Percentiles rank a stretch among this genome's conserved stretches.
Evolutionary conservation across 2,329 filamentous ascomycete genomes (phyloP).

Genomic region (Mollisiaceae sp.): DNA sequence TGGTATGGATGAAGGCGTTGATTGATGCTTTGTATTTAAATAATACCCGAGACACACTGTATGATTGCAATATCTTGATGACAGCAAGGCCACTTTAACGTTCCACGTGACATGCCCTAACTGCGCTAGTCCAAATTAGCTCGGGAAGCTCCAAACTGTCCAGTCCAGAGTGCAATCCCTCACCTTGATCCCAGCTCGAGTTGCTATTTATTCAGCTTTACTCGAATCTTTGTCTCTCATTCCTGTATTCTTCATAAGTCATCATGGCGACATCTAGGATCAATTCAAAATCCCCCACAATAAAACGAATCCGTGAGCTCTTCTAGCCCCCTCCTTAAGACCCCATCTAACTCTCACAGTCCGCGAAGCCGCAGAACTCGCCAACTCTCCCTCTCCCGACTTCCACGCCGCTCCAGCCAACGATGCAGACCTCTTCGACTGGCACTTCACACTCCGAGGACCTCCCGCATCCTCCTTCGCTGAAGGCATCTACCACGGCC

Average conservation of each 20-base stretch:
- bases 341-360: conserved; percentile 55
- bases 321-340: conserved; percentile 20
- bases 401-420: conserved; percentile 80
- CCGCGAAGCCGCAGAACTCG: conserved; percentile 89
- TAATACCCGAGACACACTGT: conserved; percentile 4
- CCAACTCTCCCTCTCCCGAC: conserved; percentile 78
- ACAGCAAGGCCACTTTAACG: not conserved
- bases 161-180: not conserved
- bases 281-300: conserved; percentile 81
- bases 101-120: too few relatives aligned
- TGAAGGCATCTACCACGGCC: conserved; percentile 89
- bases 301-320: conserved; percentile 77
- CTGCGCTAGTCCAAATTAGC: not conserved
- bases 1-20: conserved; percentile 39
- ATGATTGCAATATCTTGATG: not conserved
- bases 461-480: conserved; percentile 70
- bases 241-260: not conserved
- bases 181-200: not conserved
- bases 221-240: too few relatives aligned
- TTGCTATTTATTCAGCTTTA: not conserved
- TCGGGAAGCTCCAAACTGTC: conserved; percentile 11
- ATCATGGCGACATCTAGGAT: conserved; percentile 45
- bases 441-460: conserved; percentile 97
- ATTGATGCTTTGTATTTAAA: conserved; percentile 25
- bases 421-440: conserved; percentile 92